Base-by-base conservation (phyloP, 495 filamentous ascomycete genomes). In the Xylaria curta region DNA sequence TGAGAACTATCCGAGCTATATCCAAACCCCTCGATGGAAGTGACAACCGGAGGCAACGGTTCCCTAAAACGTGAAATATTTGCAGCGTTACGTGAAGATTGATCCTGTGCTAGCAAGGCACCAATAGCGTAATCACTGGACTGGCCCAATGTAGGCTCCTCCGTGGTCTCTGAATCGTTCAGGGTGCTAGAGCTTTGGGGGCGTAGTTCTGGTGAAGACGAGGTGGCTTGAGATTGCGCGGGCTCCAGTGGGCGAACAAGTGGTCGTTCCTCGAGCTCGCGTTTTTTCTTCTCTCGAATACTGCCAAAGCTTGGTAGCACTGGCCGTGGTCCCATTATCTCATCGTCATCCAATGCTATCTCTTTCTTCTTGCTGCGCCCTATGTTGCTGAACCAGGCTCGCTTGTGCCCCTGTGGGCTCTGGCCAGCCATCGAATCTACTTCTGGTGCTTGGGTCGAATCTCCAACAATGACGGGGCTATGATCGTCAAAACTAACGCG, bases 401-500 rank as follows among this genome's bases (percentile, higher is more conserved):
- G 82, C 73, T 83, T 87, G 54, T 81, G 79, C 70, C 74, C 76
- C 81, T 89, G 77, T 68, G 89, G 86, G 69, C 87, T 90, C 31
- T 83, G 78, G 0, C 84, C 72, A 40, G 79, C 54, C 17, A 83
- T 81, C 9, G 87, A 84, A 2, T 89, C 89, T 6, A 81, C 82
- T 24, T 85, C 85, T 6, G 83, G 84, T 12, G 84, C 78, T 36
- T 88, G 80, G 33, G 87, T 88, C 8, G 89, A 88, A 40, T 89
- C 84, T 26, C 87, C 90, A 12, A 91, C 87, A 65, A 90, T 80
- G 51, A 89, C 75, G 19, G 76, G 76, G 36, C 75, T 81, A 28
- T 88, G 87, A 28, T 97, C 94, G 72, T 96, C 93, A 74, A 97
- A 97, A 80, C 94, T 97, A 73, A 97, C 94, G 64, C 93, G 89